Base-by-base conservation (phyloP, 2,329 filamentous ascomycete species). In the Thielaviopsis euricoi region DNA sequence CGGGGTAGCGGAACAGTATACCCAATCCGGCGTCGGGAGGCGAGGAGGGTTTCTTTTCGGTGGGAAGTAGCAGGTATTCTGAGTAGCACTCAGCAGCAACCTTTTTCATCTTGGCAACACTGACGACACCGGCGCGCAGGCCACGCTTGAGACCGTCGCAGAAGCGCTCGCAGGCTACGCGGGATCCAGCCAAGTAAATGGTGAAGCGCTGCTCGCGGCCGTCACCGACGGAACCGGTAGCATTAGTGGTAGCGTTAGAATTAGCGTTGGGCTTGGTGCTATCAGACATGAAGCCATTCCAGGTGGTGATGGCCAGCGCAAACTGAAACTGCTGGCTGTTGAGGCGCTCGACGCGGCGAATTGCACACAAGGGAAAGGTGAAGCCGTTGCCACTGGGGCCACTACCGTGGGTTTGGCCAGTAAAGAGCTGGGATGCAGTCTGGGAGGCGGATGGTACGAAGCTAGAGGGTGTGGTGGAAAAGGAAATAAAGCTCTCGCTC, bases 381-480 rank as follows among this genome's bases (percentile, higher is more conserved):
- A 98, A 97, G 61, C 93, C 93, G 75, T 96, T 96, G 46, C 90
- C 91, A 58, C 88, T 87, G 3, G 93, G 91, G 0, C 93, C 93
- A 22, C 87, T 88, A 60, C 93, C 89, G 67, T 95, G 86, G 26
- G 91, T 96, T 69, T 95, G 88, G 17, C 90, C 93, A 3, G 89
- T 94, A 71, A 94, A 97, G 59, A 82, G 81, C 52, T 85, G 88
- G 21, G 89, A 90, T 0, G 86, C 84, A 62, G 82, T 84, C 21
- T 86, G 82, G 69, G 83, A 95, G 17, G 91, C 86, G 0, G 85
- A 84, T 62, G 83, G 83, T 49, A 87, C 71, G 71, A 96, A 96
- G 73, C 89, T 94, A 10, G 89, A 87, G 17, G 88, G 84, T 56
- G 93, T 88, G 7, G 93, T 96, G 0, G 90, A 96, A 75, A 98